Evolutionary conservation across 352 stramenopile species (phyloP), one percentile per base, ranked within the genome.

Genomic region (Halophytophthora batemanensis): DNA sequence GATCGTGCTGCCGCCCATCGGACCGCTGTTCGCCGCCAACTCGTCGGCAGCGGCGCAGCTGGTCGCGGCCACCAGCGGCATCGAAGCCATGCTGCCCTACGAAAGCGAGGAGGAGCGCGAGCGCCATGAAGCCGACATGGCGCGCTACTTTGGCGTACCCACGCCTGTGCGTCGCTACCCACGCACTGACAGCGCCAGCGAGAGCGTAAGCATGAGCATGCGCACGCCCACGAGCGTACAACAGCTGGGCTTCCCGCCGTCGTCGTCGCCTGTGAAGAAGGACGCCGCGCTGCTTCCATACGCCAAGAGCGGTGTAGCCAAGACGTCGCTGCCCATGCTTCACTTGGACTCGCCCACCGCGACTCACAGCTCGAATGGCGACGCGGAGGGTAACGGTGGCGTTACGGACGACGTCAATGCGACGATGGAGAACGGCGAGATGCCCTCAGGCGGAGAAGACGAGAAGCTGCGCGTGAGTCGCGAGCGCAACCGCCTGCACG

Each of bases 401-500:
- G 33, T 17, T 38, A 22, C 40, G 2, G 53, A 58, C 10, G 52
- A 48, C 37, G 57, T 34, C 29, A 40, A 50, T 14, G 50, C 50
- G 19, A 31, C 17, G 39, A 3, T 19, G 5, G 39, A 21, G 18
- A 34, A 17, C 6, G 28, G 40, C 41, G 22, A 47, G 6, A 50
- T 43, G n/a, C 47, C 47, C 7, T 42, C 28, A 1, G 33, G 33
- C 15, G 41, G 52, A 8, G 78, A 84, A 39, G 73, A 87, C 31
- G 77, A 84, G 50, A 88, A 88, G 45, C 56, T 88, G 45, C 80
- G 80, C 21, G 64, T 90, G 3, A 88, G 74, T 57, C 73, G 80
- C 42, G 80, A 90, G 38, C 80, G 80, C 28, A 90, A 90, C 56
- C 80, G 80, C 0, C 64, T 90, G 14, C 80, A 90, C 43, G 77